These are phyloP conservation scores for Candida maris DNA, from an alignment of 805 yeast genomes.

Conservation along the genomic window DNA sequence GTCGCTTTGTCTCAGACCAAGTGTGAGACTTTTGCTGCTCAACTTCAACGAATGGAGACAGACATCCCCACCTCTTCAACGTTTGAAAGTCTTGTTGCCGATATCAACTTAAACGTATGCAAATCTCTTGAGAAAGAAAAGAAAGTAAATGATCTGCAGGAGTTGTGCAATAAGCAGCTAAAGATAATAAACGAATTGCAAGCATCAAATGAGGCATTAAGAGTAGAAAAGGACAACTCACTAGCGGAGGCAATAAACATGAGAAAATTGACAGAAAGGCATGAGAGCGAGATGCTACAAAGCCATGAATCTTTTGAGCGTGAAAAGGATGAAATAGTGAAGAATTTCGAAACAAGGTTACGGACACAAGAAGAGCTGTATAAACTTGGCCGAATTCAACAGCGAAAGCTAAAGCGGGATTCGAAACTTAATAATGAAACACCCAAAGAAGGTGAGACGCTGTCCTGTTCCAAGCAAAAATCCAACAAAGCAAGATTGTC, in stretches of 20 bases:
- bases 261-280: background rate
- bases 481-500: too few species aligned
- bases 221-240: background rate
- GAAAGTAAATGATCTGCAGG: background rate
- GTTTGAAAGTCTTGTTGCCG: too few species aligned
- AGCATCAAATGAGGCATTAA: background rate
- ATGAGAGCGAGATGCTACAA: background rate
- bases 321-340: conserved; percentile 17
- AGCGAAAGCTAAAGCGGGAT: too few species aligned
- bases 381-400: too few species aligned
- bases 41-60: too few species aligned
- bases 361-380: conserved; percentile 22
- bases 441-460: too few species aligned
- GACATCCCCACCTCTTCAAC: too few species aligned
- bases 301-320: conserved; percentile 1
- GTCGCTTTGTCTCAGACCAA: too few species aligned
- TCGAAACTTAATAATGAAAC: too few species aligned
- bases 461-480: too few species aligned
- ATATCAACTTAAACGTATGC: too few species aligned
- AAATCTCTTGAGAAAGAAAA: background rate
- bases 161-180: background rate
- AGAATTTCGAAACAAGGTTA: conserved; percentile 33
- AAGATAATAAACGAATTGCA: background rate
- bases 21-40: too few species aligned
- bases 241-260: background rate